Percentiles rank a stretch among this genome's conserved stretches.
phyloP scores from a whole-genome alignment of 345 rosid species.

The Ceriops zippeliana region DNA sequence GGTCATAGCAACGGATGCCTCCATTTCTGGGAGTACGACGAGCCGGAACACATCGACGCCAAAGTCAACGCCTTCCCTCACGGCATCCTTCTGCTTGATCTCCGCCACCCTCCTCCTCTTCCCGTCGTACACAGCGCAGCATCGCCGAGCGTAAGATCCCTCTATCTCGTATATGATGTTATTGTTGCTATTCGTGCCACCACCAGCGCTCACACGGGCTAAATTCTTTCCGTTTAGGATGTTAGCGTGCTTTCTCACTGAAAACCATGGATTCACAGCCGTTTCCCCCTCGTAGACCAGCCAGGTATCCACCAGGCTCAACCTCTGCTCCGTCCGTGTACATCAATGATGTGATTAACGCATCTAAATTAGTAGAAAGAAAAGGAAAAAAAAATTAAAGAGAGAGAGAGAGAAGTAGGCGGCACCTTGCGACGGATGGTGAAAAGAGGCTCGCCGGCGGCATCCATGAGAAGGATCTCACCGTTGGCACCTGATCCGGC shows the following conservation, averaged over 20 bases:
- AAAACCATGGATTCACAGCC: conserved; percentile 43
- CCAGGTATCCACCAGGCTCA: conserved; percentile 77
- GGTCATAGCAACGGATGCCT: conserved; percentile 67
- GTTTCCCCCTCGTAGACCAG: conserved; percentile 79
- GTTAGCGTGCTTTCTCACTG: conserved; percentile 50
- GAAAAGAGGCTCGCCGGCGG: conserved; percentile 79
- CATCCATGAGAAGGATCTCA: conserved; percentile 87
- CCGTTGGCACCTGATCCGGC: conserved; percentile 36
- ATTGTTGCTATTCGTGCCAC: neutral
- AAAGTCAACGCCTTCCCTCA: conserved; percentile 54
- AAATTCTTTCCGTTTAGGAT: conserved; percentile 49
- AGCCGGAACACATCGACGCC: conserved; percentile 78
- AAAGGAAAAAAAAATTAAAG: too few species aligned
- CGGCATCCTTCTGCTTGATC: conserved; percentile 59
- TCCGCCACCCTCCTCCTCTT: conserved; percentile 54
- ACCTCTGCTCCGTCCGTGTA: conserved; percentile 33
- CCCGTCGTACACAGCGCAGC: conserved; percentile 63
- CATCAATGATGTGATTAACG: neutral
- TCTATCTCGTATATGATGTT: conserved; percentile 57
- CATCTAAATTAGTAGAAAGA: neutral
- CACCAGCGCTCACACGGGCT: conserved; percentile 42
- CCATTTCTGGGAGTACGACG: conserved; percentile 59
- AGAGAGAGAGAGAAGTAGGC: too few species aligned
- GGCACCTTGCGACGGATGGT: conserved; percentile 90
- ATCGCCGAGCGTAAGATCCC: conserved; percentile 66